Evolutionary conservation across 768 basidiomycete genomes (phyloP).

Genomic region (Lentinus tigrinus): DNA sequence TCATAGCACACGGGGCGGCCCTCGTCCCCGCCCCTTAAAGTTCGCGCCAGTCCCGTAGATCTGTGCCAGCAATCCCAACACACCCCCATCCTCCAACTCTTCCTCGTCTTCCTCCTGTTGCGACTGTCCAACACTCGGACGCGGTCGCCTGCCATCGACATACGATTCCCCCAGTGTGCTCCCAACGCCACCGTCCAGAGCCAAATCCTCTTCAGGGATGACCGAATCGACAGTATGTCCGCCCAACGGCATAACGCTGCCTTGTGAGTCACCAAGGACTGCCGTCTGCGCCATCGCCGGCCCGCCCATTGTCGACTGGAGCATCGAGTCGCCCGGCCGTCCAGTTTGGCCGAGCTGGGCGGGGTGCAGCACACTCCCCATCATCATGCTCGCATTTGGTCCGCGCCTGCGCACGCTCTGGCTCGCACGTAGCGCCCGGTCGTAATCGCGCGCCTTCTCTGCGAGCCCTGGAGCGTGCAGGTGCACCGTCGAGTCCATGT

Average conservation of each 20-base stretch:
- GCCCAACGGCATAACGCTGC: slow-evolving; percentile 34
- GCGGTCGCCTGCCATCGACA: slow-evolving; percentile 60
- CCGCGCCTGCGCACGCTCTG: slow-evolving; percentile 42
- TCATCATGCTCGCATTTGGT: background rate
- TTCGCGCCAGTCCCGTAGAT: slow-evolving; percentile 60
- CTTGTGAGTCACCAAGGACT: slow-evolving; percentile 74
- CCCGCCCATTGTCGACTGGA: slow-evolving; percentile 41
- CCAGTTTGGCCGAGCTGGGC: slow-evolving; percentile 9
- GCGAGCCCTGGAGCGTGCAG: slow-evolving; percentile 27
- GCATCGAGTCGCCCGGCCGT: slow-evolving; percentile 35
- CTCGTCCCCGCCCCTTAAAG: slow-evolving; percentile 29
- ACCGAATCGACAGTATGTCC: slow-evolving; percentile 15
- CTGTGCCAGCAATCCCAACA: slow-evolving; percentile 82
- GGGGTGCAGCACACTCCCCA: slow-evolving; percentile 42
- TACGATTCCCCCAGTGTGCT: slow-evolving; percentile 72
- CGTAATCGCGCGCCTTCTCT: slow-evolving; percentile 71
- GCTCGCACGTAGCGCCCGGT: slow-evolving; percentile 71
- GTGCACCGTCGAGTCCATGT: slow-evolving; percentile 22
- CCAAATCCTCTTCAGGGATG: slow-evolving; percentile 48
- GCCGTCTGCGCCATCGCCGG: slow-evolving; percentile 65
- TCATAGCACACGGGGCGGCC: slow-evolving; percentile 27
- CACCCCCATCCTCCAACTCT: slow-evolving; percentile 72
- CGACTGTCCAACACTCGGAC: slow-evolving; percentile 16
- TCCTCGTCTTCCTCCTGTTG: slow-evolving; percentile 56
- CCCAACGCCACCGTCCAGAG: slow-evolving; percentile 53